Conservation (phyloP, 148 eudicot species). For the Cornus florida region DNA sequence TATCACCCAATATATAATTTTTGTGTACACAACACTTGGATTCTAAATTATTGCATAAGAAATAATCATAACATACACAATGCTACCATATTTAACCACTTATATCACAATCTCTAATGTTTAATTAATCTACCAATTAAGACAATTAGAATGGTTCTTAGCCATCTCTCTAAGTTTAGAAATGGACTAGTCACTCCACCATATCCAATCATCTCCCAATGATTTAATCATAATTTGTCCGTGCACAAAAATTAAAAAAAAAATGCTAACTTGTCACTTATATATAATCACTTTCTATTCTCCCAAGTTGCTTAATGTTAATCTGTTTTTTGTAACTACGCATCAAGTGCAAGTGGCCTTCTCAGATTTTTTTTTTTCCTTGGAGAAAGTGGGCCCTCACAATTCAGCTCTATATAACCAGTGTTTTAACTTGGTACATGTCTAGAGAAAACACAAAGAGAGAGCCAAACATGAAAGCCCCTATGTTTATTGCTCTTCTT, state of each 20-base stretch:
- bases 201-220: neutral
- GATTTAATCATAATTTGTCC: neutral
- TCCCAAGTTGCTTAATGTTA: neutral
- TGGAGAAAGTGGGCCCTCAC: neutral
- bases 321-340: neutral
- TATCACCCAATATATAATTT: too few species aligned
- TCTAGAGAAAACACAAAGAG: neutral
- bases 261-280: neutral
- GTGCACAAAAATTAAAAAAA: neutral
- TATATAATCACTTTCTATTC: neutral
- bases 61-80: neutral
- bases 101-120: neutral
- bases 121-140: too few species aligned
- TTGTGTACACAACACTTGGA: too few species aligned
- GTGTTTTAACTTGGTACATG: neutral
- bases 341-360: neutral
- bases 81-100: neutral
- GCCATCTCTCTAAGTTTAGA: neutral
- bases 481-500: constrained; percentile 3
- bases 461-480: constrained; percentile 22
- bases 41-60: neutral
- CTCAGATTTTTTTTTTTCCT: too few species aligned
- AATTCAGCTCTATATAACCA: neutral
- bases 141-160: too few species aligned
- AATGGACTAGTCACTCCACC: neutral